These are phyloP conservation scores for Epichloe gansuensis DNA, from an alignment of 2,329 filamentous ascomycete genomes.

Conservation along the genomic window DNA sequence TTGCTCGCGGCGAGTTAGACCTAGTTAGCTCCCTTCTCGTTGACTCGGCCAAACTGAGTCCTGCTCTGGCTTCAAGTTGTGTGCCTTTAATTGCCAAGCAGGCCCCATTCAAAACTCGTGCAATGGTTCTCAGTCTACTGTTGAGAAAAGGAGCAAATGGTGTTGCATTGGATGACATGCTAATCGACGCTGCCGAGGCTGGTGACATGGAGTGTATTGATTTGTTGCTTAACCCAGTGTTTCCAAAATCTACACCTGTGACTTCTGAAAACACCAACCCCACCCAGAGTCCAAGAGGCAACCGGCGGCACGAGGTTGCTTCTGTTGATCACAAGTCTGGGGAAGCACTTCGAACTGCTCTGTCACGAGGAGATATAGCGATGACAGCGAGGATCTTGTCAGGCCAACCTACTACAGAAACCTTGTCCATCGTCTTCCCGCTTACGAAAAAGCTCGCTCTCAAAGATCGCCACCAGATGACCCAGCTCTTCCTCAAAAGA, in stretches of 20 bases:
- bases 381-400: conserved; percentile 35
- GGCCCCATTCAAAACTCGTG: conserved; percentile 31
- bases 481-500: conserved; percentile 36
- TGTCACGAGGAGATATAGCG: conserved; percentile 30
- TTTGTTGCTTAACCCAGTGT: conserved; percentile 37
- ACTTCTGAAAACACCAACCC: conserved; percentile 9
- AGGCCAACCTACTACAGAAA: conserved; percentile 33
- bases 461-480: conserved; percentile 33
- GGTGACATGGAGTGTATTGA: conserved; percentile 35
- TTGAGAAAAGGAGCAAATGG: conserved; percentile 40
- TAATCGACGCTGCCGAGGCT: conserved; percentile 36
- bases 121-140: conserved; percentile 31
- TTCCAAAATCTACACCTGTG: conserved; percentile 18
- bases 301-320: conserved; percentile 30
- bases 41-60: conserved; percentile 30
- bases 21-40: conserved; percentile 35
- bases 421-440: conserved; percentile 36
- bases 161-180: conserved; percentile 31
- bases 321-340: conserved; percentile 41
- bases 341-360: conserved; percentile 36
- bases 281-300: conserved; percentile 19
- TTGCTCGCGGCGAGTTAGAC: conserved; percentile 31
- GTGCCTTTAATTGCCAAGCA: conserved; percentile 36
- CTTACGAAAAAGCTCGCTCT: conserved; percentile 30
- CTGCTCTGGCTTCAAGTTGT: conserved; percentile 36